Conservation (phyloP, 768 basidiomycete genomes). For the Suillus sp. region DNA sequence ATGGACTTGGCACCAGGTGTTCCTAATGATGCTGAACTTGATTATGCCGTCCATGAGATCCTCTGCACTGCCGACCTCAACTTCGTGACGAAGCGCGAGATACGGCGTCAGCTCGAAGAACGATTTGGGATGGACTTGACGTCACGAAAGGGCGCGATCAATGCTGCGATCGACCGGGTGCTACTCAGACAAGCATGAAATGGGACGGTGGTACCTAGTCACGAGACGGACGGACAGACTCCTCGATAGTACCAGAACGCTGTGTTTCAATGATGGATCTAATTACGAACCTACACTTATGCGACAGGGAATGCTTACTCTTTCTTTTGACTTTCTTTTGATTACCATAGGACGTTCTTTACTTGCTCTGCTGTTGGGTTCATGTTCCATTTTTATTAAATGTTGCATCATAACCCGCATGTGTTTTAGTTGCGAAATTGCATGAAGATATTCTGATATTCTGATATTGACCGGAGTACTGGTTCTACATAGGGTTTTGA, state of each 20-base stretch:
- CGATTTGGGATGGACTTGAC: slow-evolving; percentile 79
- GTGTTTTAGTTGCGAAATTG: no score
- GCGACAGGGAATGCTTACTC: background rate
- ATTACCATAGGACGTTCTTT: slow-evolving; percentile 12
- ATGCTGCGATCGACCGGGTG: slow-evolving; percentile 73
- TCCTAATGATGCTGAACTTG: slow-evolving; percentile 74
- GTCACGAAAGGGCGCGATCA: slow-evolving; percentile 71
- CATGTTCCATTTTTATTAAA: slow-evolving; percentile 8
- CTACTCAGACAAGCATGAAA: slow-evolving; percentile 51
- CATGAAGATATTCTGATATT: background rate
- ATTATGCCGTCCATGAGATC: slow-evolving; percentile 70
- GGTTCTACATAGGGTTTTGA: background rate
- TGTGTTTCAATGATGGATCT: slow-evolving; percentile 13
- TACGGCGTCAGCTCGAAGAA: slow-evolving; percentile 81
- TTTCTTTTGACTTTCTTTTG: slow-evolving; percentile 1
- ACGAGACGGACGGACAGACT: slow-evolving; percentile 9
- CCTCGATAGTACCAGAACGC: slow-evolving; percentile 1
- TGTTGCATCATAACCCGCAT: slow-evolving; percentile 9
- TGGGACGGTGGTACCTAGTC: slow-evolving; percentile 2
- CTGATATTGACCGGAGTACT: background rate
- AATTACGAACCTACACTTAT: slow-evolving; percentile 10
- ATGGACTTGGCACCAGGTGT: slow-evolving; percentile 45
- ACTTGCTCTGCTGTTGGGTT: slow-evolving; percentile 10
- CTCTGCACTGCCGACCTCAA: slow-evolving; percentile 83
- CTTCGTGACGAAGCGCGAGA: slow-evolving; percentile 88